Conservation (phyloP, 371 early-diverging fungal genomes). For the Parasitella parasitica region DNA sequence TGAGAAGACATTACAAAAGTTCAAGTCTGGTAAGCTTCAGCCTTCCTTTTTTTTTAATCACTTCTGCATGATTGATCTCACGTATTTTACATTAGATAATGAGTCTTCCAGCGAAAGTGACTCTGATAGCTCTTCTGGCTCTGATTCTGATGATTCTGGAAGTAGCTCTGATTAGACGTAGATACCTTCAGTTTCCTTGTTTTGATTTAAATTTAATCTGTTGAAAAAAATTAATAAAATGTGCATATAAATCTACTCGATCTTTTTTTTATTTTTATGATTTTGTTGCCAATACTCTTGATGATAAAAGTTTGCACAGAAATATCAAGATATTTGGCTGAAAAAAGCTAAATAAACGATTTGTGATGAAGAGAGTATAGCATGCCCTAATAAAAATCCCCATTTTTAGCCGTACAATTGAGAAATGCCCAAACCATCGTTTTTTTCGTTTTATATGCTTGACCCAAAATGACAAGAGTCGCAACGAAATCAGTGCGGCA, state of each 20-base stretch:
- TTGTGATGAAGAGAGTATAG: too few species aligned
- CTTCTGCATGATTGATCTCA: not conserved
- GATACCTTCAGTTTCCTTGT: conserved; percentile 9
- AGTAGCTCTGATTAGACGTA: conserved; percentile 66
- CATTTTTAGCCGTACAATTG: too few species aligned
- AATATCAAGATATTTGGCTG: too few species aligned
- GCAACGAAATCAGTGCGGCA: not conserved
- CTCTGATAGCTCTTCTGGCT: conserved; percentile 60
- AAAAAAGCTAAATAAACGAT: too few species aligned
- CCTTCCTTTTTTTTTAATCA: not conserved
- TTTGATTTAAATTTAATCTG: not conserved
- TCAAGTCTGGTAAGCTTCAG: conserved; percentile 33
- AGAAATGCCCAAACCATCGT: too few species aligned
- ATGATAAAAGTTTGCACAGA: too few species aligned
- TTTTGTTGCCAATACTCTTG: too few species aligned
- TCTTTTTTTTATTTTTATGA: not conserved
- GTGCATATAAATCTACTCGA: not conserved
- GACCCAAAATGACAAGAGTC: too few species aligned
- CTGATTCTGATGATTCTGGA: conserved; percentile 80
- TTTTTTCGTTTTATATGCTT: too few species aligned
- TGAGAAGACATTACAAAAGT: conserved; percentile 66
- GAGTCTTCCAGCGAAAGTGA: conserved; percentile 60
- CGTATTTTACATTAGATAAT: conserved; percentile 17
- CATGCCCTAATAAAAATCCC: too few species aligned
- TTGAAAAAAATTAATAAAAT: not conserved